phyloP scores from a whole-genome alignment of 805 yeast species.

The Candida adriatica region DNA sequence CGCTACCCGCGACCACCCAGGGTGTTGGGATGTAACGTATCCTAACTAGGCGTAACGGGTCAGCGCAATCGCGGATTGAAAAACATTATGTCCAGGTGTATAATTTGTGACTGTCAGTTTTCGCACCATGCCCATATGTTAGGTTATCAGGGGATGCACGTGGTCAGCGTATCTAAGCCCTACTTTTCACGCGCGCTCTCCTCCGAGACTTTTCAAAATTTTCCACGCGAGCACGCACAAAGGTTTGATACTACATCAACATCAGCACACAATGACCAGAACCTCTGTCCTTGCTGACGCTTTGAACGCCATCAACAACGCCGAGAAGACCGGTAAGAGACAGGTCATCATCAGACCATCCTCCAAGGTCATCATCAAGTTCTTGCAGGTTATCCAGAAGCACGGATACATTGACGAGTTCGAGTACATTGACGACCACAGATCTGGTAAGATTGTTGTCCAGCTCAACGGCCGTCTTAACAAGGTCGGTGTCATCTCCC shows the following conservation, averaged over 20 bases:
- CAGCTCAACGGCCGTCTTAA: slow-evolving; percentile 96
- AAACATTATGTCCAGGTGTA: too few species aligned
- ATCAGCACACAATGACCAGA: slow-evolving; percentile 83
- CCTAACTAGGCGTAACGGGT: too few species aligned
- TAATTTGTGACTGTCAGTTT: too few species aligned
- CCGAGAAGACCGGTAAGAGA: slow-evolving; percentile 99
- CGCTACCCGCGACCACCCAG: background rate
- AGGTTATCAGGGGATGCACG: slow-evolving; percentile 4
- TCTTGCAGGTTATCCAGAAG: slow-evolving; percentile 94
- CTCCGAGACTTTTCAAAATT: slow-evolving; percentile 14
- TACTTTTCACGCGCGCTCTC: slow-evolving; percentile 1
- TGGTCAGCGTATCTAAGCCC: too few species aligned
- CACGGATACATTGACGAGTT: slow-evolving; percentile 99
- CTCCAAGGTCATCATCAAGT: slow-evolving; percentile 96
- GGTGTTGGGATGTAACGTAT: too few species aligned
- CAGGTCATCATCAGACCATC: slow-evolving; percentile 98
- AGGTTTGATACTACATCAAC: slow-evolving; percentile 1
- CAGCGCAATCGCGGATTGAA: too few species aligned
- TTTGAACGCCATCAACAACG: slow-evolving; percentile 95
- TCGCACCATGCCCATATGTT: too few species aligned
- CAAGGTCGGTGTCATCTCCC: slow-evolving; percentile 98
- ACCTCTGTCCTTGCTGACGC: slow-evolving; percentile 98
- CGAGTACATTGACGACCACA: slow-evolving; percentile 98
- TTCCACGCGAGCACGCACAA: slow-evolving; percentile 7
- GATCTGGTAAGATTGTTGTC: slow-evolving; percentile 95